These are phyloP conservation scores for Phytophthora citricola DNA, from an alignment of 352 stramenopile genomes.

Conservation along the genomic window DNA sequence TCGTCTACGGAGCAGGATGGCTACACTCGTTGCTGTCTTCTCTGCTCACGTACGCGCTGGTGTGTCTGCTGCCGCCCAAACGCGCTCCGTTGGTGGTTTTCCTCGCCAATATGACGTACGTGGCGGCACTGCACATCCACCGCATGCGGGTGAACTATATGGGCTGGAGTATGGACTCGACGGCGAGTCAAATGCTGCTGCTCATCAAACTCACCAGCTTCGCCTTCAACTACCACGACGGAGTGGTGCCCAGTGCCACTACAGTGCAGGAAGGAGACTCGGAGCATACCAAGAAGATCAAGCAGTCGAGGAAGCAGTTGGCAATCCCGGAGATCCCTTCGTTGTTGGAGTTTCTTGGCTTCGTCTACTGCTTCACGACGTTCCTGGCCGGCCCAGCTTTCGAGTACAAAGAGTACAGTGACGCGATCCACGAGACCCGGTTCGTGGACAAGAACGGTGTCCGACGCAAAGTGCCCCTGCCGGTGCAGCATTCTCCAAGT, in stretches of 20 bases:
- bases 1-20: slow-evolving; percentile 92
- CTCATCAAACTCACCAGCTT: slow-evolving; percentile 98
- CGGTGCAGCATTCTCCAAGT: slow-evolving; percentile 55
- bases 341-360: slow-evolving; percentile 96
- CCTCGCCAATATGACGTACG: slow-evolving; percentile 93
- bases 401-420: slow-evolving; percentile 94
- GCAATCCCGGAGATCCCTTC: slow-evolving; percentile 86
- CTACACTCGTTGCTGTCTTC: slow-evolving; percentile 95
- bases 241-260: slow-evolving; percentile 49
- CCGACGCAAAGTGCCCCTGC: slow-evolving; percentile 41
- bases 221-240: slow-evolving; percentile 97
- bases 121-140: slow-evolving; percentile 94
- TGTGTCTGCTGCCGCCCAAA: slow-evolving; percentile 54
- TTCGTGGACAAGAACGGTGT: slow-evolving; percentile 53
- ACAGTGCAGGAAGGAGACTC: slow-evolving; percentile 26
- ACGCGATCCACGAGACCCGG: slow-evolving; percentile 62
- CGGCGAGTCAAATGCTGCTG: slow-evolving; percentile 92
- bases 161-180: slow-evolving; percentile 89
- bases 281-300: slow-evolving; percentile 37
- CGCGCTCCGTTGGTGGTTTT: slow-evolving; percentile 89
- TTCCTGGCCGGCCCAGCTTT: slow-evolving; percentile 96
- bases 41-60: slow-evolving; percentile 88
- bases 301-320: slow-evolving; percentile 43
- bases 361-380: slow-evolving; percentile 97
- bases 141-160: slow-evolving; percentile 97